These are phyloP conservation scores for Haplographium delicatum DNA, from an alignment of 495 filamentous ascomycete species.

Conservation along the genomic window DNA sequence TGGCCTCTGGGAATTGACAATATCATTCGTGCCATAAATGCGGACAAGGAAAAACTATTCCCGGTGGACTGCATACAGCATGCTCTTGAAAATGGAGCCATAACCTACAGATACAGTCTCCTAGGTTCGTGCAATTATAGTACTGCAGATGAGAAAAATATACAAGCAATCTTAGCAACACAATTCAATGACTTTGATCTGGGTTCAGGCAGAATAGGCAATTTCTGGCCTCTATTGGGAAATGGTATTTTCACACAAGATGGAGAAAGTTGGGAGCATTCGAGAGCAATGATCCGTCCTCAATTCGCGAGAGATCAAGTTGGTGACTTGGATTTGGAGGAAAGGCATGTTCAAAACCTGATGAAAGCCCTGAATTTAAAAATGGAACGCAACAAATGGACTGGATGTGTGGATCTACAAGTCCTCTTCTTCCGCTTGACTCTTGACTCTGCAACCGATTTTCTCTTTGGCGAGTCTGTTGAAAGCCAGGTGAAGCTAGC, in stretches of 20 bases:
- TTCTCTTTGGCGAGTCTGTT: constrained; percentile 61
- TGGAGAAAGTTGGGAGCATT: constrained; percentile 54
- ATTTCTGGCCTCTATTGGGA: constrained; percentile 54
- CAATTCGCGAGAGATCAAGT: constrained; percentile 42
- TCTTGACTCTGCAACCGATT: constrained; percentile 66
- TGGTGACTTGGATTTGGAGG: constrained; percentile 46
- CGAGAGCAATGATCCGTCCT: constrained; percentile 37
- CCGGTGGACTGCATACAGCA: constrained; percentile 25
- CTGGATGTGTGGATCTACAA: constrained; percentile 47
- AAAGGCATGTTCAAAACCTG: constrained; percentile 44
- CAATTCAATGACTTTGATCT: constrained; percentile 61
- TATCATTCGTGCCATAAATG: constrained; percentile 19
- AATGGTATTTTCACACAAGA: constrained; percentile 67
- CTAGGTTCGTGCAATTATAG: constrained; percentile 8
- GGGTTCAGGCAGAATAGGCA: constrained; percentile 39
- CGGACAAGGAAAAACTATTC: constrained; percentile 25
- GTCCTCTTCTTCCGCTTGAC: constrained; percentile 59
- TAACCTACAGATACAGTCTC: constrained; percentile 16
- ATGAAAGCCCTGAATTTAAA: constrained; percentile 30
- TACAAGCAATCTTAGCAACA: constrained; percentile 55
- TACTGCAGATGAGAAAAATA: constrained; percentile 52
- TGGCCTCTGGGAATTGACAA: constrained; percentile 22
- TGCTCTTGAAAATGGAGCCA: constrained; percentile 14
- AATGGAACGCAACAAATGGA: constrained; percentile 18
- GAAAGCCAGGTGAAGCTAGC: constrained; percentile 28